Conservation (phyloP, 1,139 yeast genomes). For the Candida albicans region DNA sequence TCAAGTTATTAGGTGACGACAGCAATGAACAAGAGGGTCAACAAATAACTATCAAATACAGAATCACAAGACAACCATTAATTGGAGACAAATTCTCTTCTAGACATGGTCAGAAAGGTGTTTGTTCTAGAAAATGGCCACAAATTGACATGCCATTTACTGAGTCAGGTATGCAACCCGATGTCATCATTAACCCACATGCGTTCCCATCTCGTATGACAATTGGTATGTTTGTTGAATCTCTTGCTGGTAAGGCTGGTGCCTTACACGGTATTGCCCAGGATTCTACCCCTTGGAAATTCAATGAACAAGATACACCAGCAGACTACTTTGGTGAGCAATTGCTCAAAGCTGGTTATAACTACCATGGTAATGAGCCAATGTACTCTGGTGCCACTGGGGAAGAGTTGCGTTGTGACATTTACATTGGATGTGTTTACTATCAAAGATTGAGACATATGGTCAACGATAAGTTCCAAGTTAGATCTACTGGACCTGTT, state of each 20-base stretch:
- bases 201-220: constrained; percentile 99
- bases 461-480: constrained; percentile 99
- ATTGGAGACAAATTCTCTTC: constrained; percentile 99
- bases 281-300: constrained; percentile 96
- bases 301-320: constrained; percentile 89
- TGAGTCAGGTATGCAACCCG: constrained; percentile 96
- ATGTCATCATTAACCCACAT: constrained; percentile 95
- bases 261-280: constrained; percentile 97
- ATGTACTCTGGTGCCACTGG: constrained; percentile 99
- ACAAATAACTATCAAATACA: constrained; percentile 79
- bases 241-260: constrained; percentile 97
- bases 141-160: constrained; percentile 95
- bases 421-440: constrained; percentile 94
- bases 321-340: constrained; percentile 98
- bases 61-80: constrained; percentile 88
- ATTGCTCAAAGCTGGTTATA: constrained; percentile 82
- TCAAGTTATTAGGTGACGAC: constrained; percentile 87
- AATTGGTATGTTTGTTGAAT: constrained; percentile 98
- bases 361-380: constrained; percentile 98
- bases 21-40: constrained; percentile 72
- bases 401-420: constrained; percentile 93
- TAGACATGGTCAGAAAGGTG: constrained; percentile 99
- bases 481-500: constrained; percentile 98
- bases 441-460: constrained; percentile 98
- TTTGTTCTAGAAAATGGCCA: constrained; percentile 98